Evolutionary conservation across 371 early-diverging fungal genomes (phyloP), one percentile per base, ranked within the genome.

Genomic region (Entomophthora muscae): DNA sequence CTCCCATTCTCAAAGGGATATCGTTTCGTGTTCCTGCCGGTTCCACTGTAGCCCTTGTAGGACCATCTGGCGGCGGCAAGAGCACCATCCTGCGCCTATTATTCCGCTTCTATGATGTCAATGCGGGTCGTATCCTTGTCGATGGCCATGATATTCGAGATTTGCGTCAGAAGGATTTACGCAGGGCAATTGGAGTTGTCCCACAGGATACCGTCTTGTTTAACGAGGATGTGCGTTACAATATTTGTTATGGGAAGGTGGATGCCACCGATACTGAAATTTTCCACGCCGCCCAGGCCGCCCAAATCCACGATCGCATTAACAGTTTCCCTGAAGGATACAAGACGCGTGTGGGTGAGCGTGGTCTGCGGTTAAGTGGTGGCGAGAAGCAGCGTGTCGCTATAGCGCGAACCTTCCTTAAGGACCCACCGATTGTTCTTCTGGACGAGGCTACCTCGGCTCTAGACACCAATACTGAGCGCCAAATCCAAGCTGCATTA

Each of bases 331-430:
- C 78, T 2, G 74, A 79, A 26, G 89, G 85, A 24, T 98, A 98
- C 72, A 80, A 94, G 0, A 93, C 98, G 0, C 80, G 78, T 7
- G 95, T 95, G 0, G 98, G 98, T 24, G 90, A 95, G 69, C 81
- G 94, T 32, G 99, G 98, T 13, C 71, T 89, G 68, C 84, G 88
- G 64, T 74, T 99, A 3, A 84, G 80, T 53, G 86, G 87, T 28
- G 98, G 99, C 23, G 97, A 98, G 73, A 93, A 92, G 71, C 98
- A 98, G 75, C 78, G 95, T 23, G 80, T 95, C 5, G 84, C 89
- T 5, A 83, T 94, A 64, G 88, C 91, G 13, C 77, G 94, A 28
- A 86, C 90, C 13, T 69, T 90, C 7, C 72, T 90, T 54, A 85
- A 83, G 73, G 77, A 91, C 51, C 87, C 91, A 27, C 76, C 78